Evolutionary conservation across 148 eudicot species (phyloP).

Genomic region (Silene uniflora): DNA sequence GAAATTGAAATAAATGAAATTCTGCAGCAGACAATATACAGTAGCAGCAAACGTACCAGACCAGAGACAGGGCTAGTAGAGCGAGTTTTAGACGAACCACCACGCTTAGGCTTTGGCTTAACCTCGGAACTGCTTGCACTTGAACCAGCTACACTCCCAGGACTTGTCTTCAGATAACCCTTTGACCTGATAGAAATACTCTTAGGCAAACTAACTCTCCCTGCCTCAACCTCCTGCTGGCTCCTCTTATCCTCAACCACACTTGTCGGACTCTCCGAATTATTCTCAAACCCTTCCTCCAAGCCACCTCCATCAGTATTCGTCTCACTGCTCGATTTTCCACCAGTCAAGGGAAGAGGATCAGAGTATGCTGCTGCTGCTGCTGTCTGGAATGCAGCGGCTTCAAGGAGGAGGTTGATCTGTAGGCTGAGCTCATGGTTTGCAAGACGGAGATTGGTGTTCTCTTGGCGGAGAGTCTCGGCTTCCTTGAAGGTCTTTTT

Average conservation of each 20-base stretch:
- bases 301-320: constrained; percentile 3
- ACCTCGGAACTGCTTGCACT: constrained; percentile 26
- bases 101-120: constrained; percentile 16
- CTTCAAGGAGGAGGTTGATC: constrained; percentile 27
- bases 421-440: constrained; percentile 43
- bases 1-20: background rate
- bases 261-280: constrained; percentile 30
- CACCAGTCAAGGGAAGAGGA: background rate
- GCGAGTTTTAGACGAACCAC: constrained; percentile 24
- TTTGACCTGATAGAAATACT: constrained; percentile 68
- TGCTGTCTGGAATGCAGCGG: constrained; percentile 17
- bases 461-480: constrained; percentile 61
- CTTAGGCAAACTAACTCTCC: constrained; percentile 53
- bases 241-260: constrained; percentile 33
- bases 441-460: constrained; percentile 51
- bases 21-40: background rate
- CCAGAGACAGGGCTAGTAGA: constrained; percentile 23
- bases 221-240: constrained; percentile 13
- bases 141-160: background rate
- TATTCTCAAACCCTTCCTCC: background rate
- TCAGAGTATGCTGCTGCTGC: background rate
- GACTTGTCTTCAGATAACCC: constrained; percentile 43
- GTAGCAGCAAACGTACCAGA: constrained; percentile 25
- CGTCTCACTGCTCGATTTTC: constrained; percentile 15
- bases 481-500: constrained; percentile 39